Percentiles rank a stretch among this genome's conserved stretches.
These are phyloP conservation scores for Mycena indigotica DNA, from an alignment of 768 basidiomycete species.

Conservation along the genomic window DNA sequence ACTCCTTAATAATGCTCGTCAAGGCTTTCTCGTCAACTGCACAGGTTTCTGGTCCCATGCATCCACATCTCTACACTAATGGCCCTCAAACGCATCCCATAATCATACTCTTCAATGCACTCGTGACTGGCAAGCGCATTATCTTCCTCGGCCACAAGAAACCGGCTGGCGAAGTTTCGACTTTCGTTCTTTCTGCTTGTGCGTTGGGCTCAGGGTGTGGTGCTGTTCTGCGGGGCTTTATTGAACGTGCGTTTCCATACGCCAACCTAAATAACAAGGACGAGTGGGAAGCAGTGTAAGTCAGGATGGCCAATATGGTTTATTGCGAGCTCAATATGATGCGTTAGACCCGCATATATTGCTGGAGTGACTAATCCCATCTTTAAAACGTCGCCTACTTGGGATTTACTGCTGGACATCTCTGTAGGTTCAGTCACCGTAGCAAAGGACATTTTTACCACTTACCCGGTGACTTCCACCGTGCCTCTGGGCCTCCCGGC, in stretches of 20 bases:
- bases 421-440: constrained; percentile 85
- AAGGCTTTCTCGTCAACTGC: constrained; percentile 28
- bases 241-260: constrained; percentile 93
- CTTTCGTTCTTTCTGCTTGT: constrained; percentile 91
- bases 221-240: constrained; percentile 78
- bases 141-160: constrained; percentile 91
- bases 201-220: constrained; percentile 93
- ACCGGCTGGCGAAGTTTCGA: constrained; percentile 88
- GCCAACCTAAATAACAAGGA: constrained; percentile 87
- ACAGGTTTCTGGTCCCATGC: constrained; percentile 67
- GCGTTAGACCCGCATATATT: constrained; percentile 80
- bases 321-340: constrained; percentile 5
- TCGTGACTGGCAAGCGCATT: constrained; percentile 94
- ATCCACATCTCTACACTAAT: constrained; percentile 92
- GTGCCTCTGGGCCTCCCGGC: constrained; percentile 46
- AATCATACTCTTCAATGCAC: constrained; percentile 93
- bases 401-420: constrained; percentile 95
- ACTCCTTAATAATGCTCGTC: constrained; percentile 44
- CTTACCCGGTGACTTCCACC: constrained; percentile 49
- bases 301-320: constrained; percentile 20
- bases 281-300: constrained; percentile 88
- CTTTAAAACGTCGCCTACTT: constrained; percentile 81
- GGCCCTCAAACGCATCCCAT: constrained; percentile 91
- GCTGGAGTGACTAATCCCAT: constrained; percentile 98
- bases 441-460: constrained; percentile 76